A percentile compares a stretch with the other conserved stretches of the same genome.
phyloP scores from a whole-genome alignment of 2,329 filamentous ascomycete species.

The Pyricularia sp. region DNA sequence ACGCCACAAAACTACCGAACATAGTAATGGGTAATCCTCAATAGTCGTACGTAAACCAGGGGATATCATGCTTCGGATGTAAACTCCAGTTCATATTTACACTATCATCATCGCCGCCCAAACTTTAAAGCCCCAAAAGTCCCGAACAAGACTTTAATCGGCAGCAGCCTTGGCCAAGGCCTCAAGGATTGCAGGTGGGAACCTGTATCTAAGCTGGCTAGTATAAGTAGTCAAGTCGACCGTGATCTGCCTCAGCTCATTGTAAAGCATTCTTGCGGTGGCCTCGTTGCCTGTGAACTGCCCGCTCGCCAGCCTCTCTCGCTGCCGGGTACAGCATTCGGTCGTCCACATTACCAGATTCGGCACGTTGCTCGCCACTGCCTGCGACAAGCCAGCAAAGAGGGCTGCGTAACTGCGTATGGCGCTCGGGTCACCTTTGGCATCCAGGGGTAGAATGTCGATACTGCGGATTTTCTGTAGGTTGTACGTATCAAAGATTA shows the following conservation, averaged over 20 bases:
- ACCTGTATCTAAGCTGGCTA: conserved; percentile 81
- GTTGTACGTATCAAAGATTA: conserved; percentile 5
- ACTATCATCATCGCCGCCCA: conserved; percentile 8
- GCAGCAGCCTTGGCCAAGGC: conserved; percentile 73
- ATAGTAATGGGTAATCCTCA: background rate
- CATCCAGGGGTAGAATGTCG: conserved; percentile 70
- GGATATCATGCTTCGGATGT: background rate
- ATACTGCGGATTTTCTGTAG: conserved; percentile 59
- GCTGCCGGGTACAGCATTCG: conserved; percentile 70
- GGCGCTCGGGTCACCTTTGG: conserved; percentile 62
- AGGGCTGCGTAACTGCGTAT: conserved; percentile 75
- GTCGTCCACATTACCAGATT: conserved; percentile 93
- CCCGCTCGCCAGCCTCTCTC: conserved; percentile 58
- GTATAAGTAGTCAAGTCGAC: conserved; percentile 91
- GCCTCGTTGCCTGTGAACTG: conserved; percentile 67
- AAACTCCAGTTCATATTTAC: background rate
- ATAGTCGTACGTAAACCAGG: background rate
- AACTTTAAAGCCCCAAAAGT: background rate
- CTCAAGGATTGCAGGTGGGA: conserved; percentile 82
- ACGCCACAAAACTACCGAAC: too few relatives aligned
- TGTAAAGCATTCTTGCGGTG: conserved; percentile 53
- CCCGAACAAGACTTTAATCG: conserved; percentile 32
- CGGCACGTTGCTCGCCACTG: conserved; percentile 82
- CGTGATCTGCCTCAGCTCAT: conserved; percentile 68
- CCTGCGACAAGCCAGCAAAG: conserved; percentile 69